Evolutionary conservation across 495 filamentous ascomycete genomes (phyloP), one percentile per base, ranked within the genome.

Genomic region (Aspergillus biplanus): DNA sequence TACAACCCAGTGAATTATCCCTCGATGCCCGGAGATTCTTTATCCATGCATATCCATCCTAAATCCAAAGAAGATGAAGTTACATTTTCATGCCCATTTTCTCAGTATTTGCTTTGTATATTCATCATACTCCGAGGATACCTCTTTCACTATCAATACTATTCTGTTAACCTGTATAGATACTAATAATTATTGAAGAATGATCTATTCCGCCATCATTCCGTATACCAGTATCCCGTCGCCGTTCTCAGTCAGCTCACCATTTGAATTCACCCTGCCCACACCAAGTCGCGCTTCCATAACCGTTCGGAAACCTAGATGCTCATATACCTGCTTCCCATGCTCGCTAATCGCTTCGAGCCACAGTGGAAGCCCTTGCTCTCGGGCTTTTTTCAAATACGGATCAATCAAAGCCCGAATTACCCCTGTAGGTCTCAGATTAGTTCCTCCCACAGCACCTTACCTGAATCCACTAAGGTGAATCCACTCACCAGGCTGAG

Each of bases 331-430:
- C 27, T 61, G 50, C 33, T 34, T 54, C 18, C 58, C 50, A 52
- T 65, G 63, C 11, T 65, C 63, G 33, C 16, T 58, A 6, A 65
- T 56, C 6, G 63, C 63, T 58, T 65, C 63, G 6, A 65, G 53
- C 63, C 63, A 65, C 12, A 65, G 15, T 7, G 63, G 58, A 5
- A 63, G 48, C 2, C 55, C 50, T 35, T 66, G 44, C 18, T 62
- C 42, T 1, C 32, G 16, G 21, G 64, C 64, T 33, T 52, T 55
- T 1, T 42, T 16, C 27, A 66, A 32, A n/a, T 62, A 66, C 12
- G 64, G 64, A 4, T 66, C 59, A 4, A 66, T 33, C 9, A 66
- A 32, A 46, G 64, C 64, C 15, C 64, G 64, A 3, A 66, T 33
- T 7, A 66, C 59, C 7, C 64, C 64, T 62, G n/a, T 12, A 50